A percentile compares a stretch with the other conserved stretches of the same genome.
These are phyloP conservation scores for Hypoxylon trugodes DNA, from an alignment of 495 filamentous ascomycete species.

Conservation along the genomic window DNA sequence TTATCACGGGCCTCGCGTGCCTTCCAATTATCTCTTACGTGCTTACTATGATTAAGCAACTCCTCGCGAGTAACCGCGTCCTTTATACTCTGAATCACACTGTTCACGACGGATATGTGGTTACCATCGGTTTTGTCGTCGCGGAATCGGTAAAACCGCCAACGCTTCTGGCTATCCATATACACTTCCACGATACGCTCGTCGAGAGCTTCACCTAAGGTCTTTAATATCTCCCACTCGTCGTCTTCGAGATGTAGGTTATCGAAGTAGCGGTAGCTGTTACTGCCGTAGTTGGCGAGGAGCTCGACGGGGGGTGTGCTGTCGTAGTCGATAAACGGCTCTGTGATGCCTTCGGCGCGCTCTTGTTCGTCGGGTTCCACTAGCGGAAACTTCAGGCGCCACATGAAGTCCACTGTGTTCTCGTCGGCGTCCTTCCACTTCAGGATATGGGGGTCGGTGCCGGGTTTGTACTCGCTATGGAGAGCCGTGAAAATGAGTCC, in stretches of 20 bases:
- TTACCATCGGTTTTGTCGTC: constrained; percentile 94
- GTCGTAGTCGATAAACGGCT: constrained; percentile 65
- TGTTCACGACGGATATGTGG: constrained; percentile 73
- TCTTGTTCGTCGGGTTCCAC: constrained; percentile 75
- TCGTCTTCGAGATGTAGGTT: constrained; percentile 72
- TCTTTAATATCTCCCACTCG: constrained; percentile 87
- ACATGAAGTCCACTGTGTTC: constrained; percentile 91
- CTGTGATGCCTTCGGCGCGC: constrained; percentile 64
- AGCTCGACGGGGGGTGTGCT: constrained; percentile 60
- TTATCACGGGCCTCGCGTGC: constrained; percentile 47
- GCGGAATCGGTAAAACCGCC: constrained; percentile 86
- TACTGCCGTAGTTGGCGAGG: constrained; percentile 53
- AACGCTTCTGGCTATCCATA: constrained; percentile 73
- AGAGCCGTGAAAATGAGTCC: constrained; percentile 96
- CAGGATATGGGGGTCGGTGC: constrained; percentile 90
- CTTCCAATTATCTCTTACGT: constrained; percentile 80
- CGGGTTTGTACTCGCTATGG: constrained; percentile 81
- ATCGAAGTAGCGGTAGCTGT: constrained; percentile 66
- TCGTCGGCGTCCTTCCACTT: constrained; percentile 97
- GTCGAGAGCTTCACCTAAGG: constrained; percentile 72
- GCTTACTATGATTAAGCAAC: constrained; percentile 64
- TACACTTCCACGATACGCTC: constrained; percentile 88
- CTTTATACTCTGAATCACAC: constrained; percentile 80
- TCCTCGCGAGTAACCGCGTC: constrained; percentile 69
- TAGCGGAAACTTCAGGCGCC: constrained; percentile 77